These are phyloP conservation scores for Immersiporthe knoxdaviesiana DNA, from an alignment of 2,329 filamentous ascomycete species.

Conservation along the genomic window DNA sequence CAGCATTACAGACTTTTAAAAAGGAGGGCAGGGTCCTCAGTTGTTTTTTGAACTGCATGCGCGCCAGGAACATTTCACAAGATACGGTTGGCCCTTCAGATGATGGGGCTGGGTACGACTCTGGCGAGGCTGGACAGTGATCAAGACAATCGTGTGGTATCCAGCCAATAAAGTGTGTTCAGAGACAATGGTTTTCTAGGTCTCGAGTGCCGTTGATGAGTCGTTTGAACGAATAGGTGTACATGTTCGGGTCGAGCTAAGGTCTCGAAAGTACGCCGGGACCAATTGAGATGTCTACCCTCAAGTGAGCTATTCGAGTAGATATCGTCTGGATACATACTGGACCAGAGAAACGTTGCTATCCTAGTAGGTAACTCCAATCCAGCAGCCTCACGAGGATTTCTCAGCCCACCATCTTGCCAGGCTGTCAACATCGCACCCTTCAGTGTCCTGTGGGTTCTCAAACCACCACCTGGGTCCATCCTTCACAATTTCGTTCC, in stretches of 20 bases:
- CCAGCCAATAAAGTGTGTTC: background rate
- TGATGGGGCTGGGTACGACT: background rate
- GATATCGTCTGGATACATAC: background rate
- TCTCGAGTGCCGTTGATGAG: no score
- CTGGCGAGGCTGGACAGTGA: background rate
- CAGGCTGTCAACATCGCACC: constrained; percentile 54
- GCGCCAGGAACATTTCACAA: no score
- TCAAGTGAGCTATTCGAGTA: background rate
- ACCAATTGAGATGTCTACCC: no score
- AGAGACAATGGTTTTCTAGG: background rate
- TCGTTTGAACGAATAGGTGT: background rate
- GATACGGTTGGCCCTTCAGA: background rate
- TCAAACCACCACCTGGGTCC: constrained; percentile 55
- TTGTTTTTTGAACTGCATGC: background rate
- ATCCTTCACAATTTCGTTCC: constrained; percentile 39
- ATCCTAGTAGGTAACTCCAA: background rate
- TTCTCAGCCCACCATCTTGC: constrained; percentile 48
- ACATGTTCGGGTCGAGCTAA: background rate
- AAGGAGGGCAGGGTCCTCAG: background rate
- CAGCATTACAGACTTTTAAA: background rate
- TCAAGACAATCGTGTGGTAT: background rate
- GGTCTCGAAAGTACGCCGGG: background rate
- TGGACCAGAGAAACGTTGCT: background rate
- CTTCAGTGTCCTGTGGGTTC: constrained; percentile 49
- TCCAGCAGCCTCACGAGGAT: background rate